These are phyloP conservation scores for Albizia julibrissin DNA, from an alignment of 306 rosid species.

Conservation along the genomic window DNA sequence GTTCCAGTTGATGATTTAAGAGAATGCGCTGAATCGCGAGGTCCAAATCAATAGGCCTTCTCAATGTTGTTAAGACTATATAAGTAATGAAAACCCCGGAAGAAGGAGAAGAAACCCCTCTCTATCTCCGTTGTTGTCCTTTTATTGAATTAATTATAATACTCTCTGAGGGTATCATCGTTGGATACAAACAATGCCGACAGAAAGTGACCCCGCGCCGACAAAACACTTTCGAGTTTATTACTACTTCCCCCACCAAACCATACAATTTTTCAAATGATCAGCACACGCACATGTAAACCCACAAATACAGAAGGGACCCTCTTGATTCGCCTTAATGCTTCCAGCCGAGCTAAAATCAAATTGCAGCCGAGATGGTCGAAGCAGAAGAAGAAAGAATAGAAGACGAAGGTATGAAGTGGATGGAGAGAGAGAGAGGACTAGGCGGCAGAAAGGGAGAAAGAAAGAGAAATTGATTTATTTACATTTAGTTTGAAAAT, in stretches of 20 bases:
- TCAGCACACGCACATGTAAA: conserved; percentile 21
- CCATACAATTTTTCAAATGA: conserved; percentile 55
- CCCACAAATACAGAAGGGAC: conserved; percentile 25
- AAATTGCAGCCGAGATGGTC: conserved; percentile 32
- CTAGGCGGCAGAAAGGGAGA: conserved; percentile 6
- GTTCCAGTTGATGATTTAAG: conserved; percentile 7
- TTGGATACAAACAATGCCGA: conserved; percentile 73
- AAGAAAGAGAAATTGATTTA: background rate
- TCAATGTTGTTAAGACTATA: conserved; percentile 15
- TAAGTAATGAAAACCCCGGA: conserved; percentile 30
- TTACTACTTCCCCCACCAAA: conserved; percentile 51
- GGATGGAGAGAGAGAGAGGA: background rate
- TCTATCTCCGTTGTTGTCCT: conserved; percentile 38
- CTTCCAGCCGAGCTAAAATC: conserved; percentile 27
- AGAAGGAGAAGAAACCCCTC: conserved; percentile 36
- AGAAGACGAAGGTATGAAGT: conserved; percentile 19
- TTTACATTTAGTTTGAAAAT: conserved; percentile 11
- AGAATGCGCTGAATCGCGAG: conserved; percentile 24
- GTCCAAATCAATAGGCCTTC: conserved; percentile 35
- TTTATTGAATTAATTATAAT: conserved; percentile 43
- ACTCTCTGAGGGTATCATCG: conserved; percentile 44
- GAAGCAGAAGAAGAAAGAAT: conserved; percentile 22
- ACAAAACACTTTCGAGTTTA: conserved; percentile 52
- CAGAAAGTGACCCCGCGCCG: conserved; percentile 95
- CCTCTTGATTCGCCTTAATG: conserved; percentile 33